Base-by-base conservation (phyloP, 148 eudicot species). In the Suaeda aralocaspica region DNA sequence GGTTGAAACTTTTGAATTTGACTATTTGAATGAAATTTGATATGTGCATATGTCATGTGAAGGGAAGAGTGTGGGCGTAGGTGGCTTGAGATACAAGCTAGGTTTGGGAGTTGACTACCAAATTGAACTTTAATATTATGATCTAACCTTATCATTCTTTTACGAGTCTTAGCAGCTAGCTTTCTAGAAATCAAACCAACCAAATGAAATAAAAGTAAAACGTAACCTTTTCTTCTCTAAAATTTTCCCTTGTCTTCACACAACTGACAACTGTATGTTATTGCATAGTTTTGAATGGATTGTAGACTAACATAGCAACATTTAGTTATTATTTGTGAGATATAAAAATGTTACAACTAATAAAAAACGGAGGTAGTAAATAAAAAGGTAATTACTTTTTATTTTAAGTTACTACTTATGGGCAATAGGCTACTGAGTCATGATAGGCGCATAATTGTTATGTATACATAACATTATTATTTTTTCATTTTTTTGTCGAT, bases 31-130 rank as follows among this genome's bases (percentile, higher is more conserved):
- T 49, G 53, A 30, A n/a, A 22, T 18, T 46, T 66, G 25, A 9
- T 61, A 72, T 49, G 49, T 48, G 72, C 68, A 67, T 34, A 44
- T 74, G 59, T 66, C 71, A 73, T 66, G 60, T 67, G 67, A 74
- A 29, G 2, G 21, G n/a, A n/a, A 10, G 16, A 65, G 29, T 61
- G 13, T 36, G 4, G 8, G 41, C 8, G 41, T 9, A 4, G 70
- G 41, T 73, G 71, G 65, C 65, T 56, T 66, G 55, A 6, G 5
- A 64, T 44, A 42, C n/a, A 58, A 61, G 45, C 41, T 71, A 45
- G 31, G 29, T 9, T 45, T 25, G 18, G 2, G 49, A 22, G 75
- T 72, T 72, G 76, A 71, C 74, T 71, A 71, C 41, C 8, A 36
- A 36, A 36, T 36, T 49, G 29, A 29, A 31, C 25, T 45, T 51